Evolutionary conservation across 371 early-diverging fungal genomes (phyloP), one percentile per base, ranked within the genome.

Genomic region (Nematocida sp.): DNA sequence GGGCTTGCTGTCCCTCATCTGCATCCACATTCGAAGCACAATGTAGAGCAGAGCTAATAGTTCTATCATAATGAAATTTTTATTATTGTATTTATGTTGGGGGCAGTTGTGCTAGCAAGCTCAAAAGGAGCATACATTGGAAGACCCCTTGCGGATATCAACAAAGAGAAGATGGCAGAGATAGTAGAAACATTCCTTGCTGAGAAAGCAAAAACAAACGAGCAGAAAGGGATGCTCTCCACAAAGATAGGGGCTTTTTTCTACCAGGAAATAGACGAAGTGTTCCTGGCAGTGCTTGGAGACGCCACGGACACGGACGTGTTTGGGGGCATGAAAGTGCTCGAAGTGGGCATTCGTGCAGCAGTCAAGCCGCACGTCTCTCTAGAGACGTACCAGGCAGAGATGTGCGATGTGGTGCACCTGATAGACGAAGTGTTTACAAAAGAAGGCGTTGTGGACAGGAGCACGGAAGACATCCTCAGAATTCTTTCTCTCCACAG

Each of bases 31-130:
- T 19, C 8, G 8, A 57, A 57, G 13, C 11, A 57, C 34, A 32
- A 41, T 13, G 8, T 11, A 8, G 27, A 38, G 11, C 34, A 57
- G 45, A 15, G 15, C 21, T 7, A 41, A 41, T 7, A 41, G 41
- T 41, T 41, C 41, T 41, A 11, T 17, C 17, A 7, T 41, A 7
- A 11, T 7, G 41, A 17, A n/a, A 63, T 38, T 15, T 38, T 41
- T 67, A 37, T 67, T 56, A 52, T 54, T 56, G n/a, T 70, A 38
- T 50, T 43, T 46, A 70, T 70, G 74, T 50, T 70, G 17, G 74
- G 60, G 31, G 74, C 74, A 43, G 74, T 70, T 13, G 60, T 70
- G 40, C 38, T 70, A 27, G 34, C 36, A 37, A 60, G 31, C 36
- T 31, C 27, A 17, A 38, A 76, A 45, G 74, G 74, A 3, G 19